Base-by-base conservation (phyloP, 768 basidiomycete genomes). In the Pleurotus giganteus region DNA sequence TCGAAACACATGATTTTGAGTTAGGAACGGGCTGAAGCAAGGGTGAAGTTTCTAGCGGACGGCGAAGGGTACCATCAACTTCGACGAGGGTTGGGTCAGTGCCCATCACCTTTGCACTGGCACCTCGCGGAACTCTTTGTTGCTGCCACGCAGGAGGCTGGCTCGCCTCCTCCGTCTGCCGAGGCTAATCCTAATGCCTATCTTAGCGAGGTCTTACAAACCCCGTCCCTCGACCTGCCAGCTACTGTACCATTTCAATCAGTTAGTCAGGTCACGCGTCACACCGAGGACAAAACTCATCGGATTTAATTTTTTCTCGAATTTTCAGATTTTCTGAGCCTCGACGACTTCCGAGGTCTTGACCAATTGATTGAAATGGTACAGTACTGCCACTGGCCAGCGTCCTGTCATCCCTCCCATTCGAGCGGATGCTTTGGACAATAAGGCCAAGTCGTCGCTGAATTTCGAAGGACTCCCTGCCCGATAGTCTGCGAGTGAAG, bases 81-180 rank as follows among this genome's bases (percentile, higher is more conserved):
- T 94, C 65, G 86, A 92, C 55, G 82, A 88, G 26, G 84, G 88
- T 11, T 91, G 86, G 81, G 87, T 94, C 59, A 93, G 91, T 72
- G 95, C 94, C 65, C 94, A 97, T 64, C 94, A 97, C 65, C 92
- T 21, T 65, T 94, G 44, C 90, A 93, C 61, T 96, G 93, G 93
- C 76, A 96, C 15, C 76, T 94, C 43, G 90, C 91, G 32, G 94
- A 95, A 69, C 68, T 95, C 45, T 81, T 93, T 44, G 69, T 91
- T 19, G 77, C 79, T 9, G 68, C 85, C 59, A 89, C 86, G 2
- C 83, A 88, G 13, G 70, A 76, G 13, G 69, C 77, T 17, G 83
- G 80, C 4, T 70, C 80, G 24, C 73, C 86, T 0, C 88, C 89
- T 0, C 82, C 89, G 5, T 90, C 89, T 0, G 84, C 88, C 1